Conservation (phyloP, 352 stramenopile species). For the Pythium plurisporium region DNA sequence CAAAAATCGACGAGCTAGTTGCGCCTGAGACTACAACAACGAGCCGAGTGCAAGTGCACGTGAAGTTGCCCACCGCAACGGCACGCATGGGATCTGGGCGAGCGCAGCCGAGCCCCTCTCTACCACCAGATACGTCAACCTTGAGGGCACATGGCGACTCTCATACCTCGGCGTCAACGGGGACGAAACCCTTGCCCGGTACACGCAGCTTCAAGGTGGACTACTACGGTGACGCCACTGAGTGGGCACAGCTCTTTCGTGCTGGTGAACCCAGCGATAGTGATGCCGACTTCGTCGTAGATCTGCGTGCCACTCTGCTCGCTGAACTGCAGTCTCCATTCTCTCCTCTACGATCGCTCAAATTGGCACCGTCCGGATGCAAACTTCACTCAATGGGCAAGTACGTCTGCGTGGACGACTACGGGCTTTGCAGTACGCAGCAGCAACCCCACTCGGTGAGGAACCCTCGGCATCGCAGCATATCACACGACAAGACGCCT, state of each 20-base stretch:
- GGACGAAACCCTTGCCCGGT: not conserved
- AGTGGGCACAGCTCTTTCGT: not conserved
- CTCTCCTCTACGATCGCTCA: constrained; percentile 43
- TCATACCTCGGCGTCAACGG: not conserved
- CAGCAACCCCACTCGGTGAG: not conserved
- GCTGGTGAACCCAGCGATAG: not conserved
- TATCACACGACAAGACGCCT: too few species aligned
- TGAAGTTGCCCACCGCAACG: constrained; percentile 6
- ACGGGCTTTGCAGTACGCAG: not conserved
- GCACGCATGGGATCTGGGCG: not conserved
- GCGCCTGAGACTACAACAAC: not conserved
- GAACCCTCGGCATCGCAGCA: too few species aligned
- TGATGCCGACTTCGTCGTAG: constrained; percentile 15
- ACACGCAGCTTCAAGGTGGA: constrained; percentile 7
- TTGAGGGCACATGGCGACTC: not conserved
- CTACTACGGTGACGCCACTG: constrained; percentile 4
- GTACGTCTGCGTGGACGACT: constrained; percentile 1
- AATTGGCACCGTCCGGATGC: constrained; percentile 31
- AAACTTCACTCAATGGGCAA: constrained; percentile 37
- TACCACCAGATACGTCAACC: not conserved
- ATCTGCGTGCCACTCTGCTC: constrained; percentile 9
- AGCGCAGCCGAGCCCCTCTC: too few species aligned
- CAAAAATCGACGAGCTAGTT: not conserved
- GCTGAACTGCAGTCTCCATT: constrained; percentile 20
- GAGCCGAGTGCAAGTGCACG: not conserved